Evolutionary conservation across 257 asterid genomes (phyloP).

Genomic region (Solanum bulbocastanum): DNA sequence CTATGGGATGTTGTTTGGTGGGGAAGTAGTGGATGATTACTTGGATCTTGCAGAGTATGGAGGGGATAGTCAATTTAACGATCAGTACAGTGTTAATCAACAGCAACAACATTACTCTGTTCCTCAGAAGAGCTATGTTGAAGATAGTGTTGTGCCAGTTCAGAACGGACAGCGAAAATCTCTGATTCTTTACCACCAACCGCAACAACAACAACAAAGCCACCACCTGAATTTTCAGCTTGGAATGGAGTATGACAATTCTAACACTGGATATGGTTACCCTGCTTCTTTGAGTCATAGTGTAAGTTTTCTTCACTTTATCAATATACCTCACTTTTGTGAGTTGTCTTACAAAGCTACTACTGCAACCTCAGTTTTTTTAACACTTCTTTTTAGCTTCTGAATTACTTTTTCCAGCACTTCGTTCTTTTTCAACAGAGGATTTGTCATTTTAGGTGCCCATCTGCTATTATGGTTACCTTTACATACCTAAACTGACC

Average conservation of each 20-base stretch:
- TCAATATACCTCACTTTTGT: neutral
- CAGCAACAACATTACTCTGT: slow-evolving; percentile 22
- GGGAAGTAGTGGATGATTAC: slow-evolving; percentile 42
- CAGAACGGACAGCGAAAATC: slow-evolving; percentile 13
- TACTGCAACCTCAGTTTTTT: neutral
- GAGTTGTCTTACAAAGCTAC: neutral
- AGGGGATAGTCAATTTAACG: slow-evolving; percentile 22
- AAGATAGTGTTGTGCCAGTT: slow-evolving; percentile 47
- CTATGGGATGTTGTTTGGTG: slow-evolving; percentile 19
- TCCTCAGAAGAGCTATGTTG: slow-evolving; percentile 30
- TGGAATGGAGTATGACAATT: slow-evolving; percentile 30
- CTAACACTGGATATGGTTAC: slow-evolving; percentile 24
- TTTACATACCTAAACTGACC: neutral
- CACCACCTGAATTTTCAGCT: slow-evolving; percentile 23
- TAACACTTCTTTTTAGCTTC: neutral
- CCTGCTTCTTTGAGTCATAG: slow-evolving; percentile 36
- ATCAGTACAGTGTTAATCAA: slow-evolving; percentile 11
- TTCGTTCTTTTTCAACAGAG: neutral
- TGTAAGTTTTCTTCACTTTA: slow-evolving; percentile 25
- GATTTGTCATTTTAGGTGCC: neutral
- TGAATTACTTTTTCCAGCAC: neutral
- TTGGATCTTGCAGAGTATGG: slow-evolving; percentile 45
- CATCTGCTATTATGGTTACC: neutral
- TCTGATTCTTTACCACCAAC: slow-evolving; percentile 6
- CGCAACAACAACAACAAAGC: neutral